These are phyloP conservation scores for Dactylonectria macrodidyma DNA, from an alignment of 2,329 filamentous ascomycete genomes.

Conservation along the genomic window DNA sequence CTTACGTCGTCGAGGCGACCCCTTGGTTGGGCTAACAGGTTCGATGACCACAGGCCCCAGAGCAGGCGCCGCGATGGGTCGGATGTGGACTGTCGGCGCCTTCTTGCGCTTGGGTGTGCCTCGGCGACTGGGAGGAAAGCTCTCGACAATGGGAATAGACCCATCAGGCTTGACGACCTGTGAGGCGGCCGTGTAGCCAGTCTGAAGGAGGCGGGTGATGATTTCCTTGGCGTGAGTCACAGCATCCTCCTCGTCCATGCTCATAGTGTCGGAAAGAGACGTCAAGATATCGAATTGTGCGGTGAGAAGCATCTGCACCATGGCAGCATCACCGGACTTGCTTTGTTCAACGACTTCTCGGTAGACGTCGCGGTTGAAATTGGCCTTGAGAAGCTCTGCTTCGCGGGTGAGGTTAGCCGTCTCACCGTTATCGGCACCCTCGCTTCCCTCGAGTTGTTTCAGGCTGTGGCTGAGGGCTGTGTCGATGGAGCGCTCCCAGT, in stretches of 20 bases:
- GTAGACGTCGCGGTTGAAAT: constrained; percentile 85
- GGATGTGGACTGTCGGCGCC: constrained; percentile 57
- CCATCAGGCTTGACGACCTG: constrained; percentile 95
- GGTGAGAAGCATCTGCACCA: constrained; percentile 86
- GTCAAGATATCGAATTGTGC: constrained; percentile 94
- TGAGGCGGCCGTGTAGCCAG: constrained; percentile 80
- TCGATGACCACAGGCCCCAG: constrained; percentile 55
- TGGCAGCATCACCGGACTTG: constrained; percentile 81
- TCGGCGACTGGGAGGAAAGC: constrained; percentile 78
- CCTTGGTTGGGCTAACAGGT: constrained; percentile 72
- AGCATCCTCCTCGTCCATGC: constrained; percentile 88
- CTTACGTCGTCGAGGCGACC: constrained; percentile 87
- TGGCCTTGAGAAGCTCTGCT: constrained; percentile 86
- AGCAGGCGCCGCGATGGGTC: constrained; percentile 61
- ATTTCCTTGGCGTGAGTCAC: constrained; percentile 83
- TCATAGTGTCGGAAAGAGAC: constrained; percentile 84
- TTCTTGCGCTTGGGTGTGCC: constrained; percentile 86
- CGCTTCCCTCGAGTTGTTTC: constrained; percentile 78
- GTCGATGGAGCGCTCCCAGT: constrained; percentile 91
- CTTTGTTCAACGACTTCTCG: constrained; percentile 87
- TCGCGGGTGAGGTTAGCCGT: constrained; percentile 82
- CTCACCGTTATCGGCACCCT: constrained; percentile 69
- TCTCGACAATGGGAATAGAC: constrained; percentile 71
- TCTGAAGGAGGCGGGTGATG: constrained; percentile 83
- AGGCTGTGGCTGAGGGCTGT: constrained; percentile 90